These are phyloP conservation scores for Diaporthe ampelina DNA, from an alignment of 2,329 filamentous ascomycete species.

Conservation along the genomic window DNA sequence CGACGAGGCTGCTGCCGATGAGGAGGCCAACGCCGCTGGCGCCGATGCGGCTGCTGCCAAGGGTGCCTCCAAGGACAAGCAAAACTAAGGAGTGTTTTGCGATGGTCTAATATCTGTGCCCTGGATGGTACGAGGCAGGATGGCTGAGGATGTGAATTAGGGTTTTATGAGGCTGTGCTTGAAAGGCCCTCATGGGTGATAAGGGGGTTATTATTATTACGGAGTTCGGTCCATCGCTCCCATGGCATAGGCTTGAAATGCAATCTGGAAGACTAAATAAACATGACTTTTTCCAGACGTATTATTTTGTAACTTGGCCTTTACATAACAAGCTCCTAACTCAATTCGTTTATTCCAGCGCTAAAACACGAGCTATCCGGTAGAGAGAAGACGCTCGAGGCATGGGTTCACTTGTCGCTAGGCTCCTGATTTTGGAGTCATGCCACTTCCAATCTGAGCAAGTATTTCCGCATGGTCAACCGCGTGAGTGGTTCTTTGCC, in stretches of 20 bases:
- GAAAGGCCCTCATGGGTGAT: not conserved
- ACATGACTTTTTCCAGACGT: too few relatives aligned
- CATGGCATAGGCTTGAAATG: too few relatives aligned
- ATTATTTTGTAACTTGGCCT: too few relatives aligned
- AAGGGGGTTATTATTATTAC: not conserved
- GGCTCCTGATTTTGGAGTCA: not conserved
- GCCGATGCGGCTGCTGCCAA: not conserved
- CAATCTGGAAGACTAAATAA: too few relatives aligned
- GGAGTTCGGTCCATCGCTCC: not conserved
- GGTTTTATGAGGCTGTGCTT: not conserved
- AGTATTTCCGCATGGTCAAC: not conserved
- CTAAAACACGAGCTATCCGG: too few relatives aligned
- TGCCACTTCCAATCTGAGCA: not conserved
- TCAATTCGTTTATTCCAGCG: too few relatives aligned
- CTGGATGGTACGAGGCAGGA: not conserved
- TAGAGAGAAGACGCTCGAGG: too few relatives aligned
- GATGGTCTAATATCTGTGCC: not conserved
- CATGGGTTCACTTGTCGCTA: not conserved
- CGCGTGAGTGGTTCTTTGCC: not conserved
- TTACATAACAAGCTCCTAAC: too few relatives aligned
- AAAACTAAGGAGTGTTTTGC: not conserved
- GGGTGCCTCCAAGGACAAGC: not conserved
- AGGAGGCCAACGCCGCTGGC: too few relatives aligned
- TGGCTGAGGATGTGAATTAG: not conserved
- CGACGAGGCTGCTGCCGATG: too few relatives aligned